These are phyloP conservation scores for Trichothecium roseum DNA, from an alignment of 2,329 filamentous ascomycete species.

Conservation along the genomic window DNA sequence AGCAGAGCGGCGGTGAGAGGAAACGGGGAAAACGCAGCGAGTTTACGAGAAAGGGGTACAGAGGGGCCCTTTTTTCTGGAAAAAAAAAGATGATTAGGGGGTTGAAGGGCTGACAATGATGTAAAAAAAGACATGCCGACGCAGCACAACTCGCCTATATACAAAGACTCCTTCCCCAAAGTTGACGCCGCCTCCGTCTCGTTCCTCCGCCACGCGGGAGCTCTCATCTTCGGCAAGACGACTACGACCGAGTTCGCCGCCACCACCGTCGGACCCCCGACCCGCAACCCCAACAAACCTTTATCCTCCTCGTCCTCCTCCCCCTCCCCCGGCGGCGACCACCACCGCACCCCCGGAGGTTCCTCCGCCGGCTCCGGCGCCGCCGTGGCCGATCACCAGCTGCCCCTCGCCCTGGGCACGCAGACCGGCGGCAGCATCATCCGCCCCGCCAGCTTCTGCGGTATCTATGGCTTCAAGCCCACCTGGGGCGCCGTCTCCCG, in stretches of 20 bases:
- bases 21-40: too few species aligned
- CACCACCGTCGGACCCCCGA: slow-evolving; percentile 39
- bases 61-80: too few species aligned
- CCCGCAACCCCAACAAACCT: slow-evolving; percentile 59
- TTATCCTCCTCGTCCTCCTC: too few species aligned
- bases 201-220: slow-evolving; percentile 41
- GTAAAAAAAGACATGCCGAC: slow-evolving; percentile 47
- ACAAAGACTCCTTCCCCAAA: slow-evolving; percentile 29
- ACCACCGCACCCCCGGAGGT: slow-evolving; percentile 50
- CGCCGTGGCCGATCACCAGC: slow-evolving; percentile 55
- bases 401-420: slow-evolving; percentile 49
- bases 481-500: slow-evolving; percentile 54
- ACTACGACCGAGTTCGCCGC: slow-evolving; percentile 57
- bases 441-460: slow-evolving; percentile 54
- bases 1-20: too few species aligned
- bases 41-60: too few species aligned
- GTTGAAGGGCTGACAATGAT: not conserved
- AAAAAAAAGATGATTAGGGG: too few species aligned
- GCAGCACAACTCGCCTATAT: slow-evolving; percentile 44
- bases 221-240: slow-evolving; percentile 38
- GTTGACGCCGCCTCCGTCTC: slow-evolving; percentile 41
- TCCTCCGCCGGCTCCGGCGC: slow-evolving; percentile 58
- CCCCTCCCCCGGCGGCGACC: slow-evolving; percentile 29
- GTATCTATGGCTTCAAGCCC: slow-evolving; percentile 54
- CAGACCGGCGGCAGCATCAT: slow-evolving; percentile 58